phyloP scores from a whole-genome alignment of 108 stramenopile genomes.

The Cyclotella distinguenda region DNA sequence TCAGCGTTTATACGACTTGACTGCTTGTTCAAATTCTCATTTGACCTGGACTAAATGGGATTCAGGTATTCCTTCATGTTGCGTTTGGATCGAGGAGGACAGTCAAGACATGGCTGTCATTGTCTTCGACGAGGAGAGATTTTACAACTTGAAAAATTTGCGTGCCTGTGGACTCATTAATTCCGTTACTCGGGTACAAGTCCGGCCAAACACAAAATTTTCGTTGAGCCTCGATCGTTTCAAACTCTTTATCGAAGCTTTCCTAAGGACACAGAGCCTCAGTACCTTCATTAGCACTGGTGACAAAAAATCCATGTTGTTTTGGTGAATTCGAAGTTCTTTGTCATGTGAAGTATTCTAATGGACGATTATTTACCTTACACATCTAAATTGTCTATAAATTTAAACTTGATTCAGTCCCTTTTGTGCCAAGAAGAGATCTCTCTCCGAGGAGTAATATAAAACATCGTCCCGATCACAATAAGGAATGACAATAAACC shows the following conservation, averaged over 20 bases:
- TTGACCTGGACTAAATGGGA: not conserved
- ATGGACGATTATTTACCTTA: too few species aligned
- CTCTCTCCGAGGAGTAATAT: not conserved
- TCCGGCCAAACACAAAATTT: slow-evolving; percentile 20
- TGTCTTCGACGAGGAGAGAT: slow-evolving; percentile 84
- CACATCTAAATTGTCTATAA: not conserved
- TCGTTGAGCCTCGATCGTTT: slow-evolving; percentile 65
- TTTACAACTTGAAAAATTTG: slow-evolving; percentile 65
- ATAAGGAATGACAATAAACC: slow-evolving; percentile 32
- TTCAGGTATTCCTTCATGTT: slow-evolving; percentile 65
- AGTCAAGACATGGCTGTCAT: slow-evolving; percentile 29
- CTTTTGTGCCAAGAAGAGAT: not conserved
- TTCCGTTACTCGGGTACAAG: slow-evolving; percentile 39
- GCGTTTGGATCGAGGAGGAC: slow-evolving; percentile 77
- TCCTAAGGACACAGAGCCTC: slow-evolving; percentile 82
- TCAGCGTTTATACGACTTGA: too few species aligned
- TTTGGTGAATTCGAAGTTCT: slow-evolving; percentile 18
- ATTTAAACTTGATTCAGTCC: not conserved
- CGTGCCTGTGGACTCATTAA: slow-evolving; percentile 40
- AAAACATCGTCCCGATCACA: slow-evolving; percentile 17
- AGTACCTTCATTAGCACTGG: slow-evolving; percentile 65
- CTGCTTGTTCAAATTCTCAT: too few species aligned
- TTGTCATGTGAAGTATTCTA: too few species aligned
- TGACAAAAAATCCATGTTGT: slow-evolving; percentile 66
- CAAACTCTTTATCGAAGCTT: slow-evolving; percentile 72